Evolutionary conservation across 441 rosid genomes (phyloP).

Genomic region (Eutrema salsugineum): DNA sequence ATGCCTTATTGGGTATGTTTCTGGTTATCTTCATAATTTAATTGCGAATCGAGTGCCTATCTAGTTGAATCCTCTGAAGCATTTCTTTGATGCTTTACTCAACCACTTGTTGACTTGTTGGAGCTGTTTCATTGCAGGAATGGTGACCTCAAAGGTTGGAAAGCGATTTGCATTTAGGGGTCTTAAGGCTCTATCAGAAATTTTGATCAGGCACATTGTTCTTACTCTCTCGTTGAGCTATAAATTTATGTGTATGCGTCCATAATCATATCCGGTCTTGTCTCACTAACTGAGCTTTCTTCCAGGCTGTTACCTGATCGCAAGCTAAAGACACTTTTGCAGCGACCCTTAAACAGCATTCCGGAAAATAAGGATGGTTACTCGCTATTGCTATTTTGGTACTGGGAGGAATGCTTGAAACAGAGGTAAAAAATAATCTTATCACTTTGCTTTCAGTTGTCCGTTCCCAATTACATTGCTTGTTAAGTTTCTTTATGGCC

Average conservation of each 20-base stretch:
- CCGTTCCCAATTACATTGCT: not conserved
- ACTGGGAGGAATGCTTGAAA: constrained; percentile 94
- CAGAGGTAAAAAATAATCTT: constrained; percentile 51
- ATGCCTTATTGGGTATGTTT: constrained; percentile 75
- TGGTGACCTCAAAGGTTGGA: constrained; percentile 92
- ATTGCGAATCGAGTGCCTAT: not conserved
- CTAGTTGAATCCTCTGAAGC: not conserved
- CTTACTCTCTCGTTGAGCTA: not conserved
- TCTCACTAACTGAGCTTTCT: not conserved
- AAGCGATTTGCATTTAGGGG: constrained; percentile 87
- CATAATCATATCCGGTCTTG: not conserved
- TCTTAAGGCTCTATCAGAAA: constrained; percentile 81
- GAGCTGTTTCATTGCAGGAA: constrained; percentile 52
- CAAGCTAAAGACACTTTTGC: constrained; percentile 87
- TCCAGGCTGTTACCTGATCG: constrained; percentile 84
- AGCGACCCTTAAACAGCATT: constrained; percentile 61
- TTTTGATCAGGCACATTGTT: constrained; percentile 59
- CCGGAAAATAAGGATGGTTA: constrained; percentile 89
- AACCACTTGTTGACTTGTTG: not conserved
- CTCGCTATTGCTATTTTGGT: constrained; percentile 92
- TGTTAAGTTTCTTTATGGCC: not conserved
- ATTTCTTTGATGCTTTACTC: not conserved
- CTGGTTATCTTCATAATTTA: not conserved
- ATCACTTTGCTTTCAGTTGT: constrained; percentile 7
- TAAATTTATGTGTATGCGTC: not conserved